These are phyloP conservation scores for Saprolegnia parasitica DNA, from an alignment of 352 stramenopile species.

Conservation along the genomic window DNA sequence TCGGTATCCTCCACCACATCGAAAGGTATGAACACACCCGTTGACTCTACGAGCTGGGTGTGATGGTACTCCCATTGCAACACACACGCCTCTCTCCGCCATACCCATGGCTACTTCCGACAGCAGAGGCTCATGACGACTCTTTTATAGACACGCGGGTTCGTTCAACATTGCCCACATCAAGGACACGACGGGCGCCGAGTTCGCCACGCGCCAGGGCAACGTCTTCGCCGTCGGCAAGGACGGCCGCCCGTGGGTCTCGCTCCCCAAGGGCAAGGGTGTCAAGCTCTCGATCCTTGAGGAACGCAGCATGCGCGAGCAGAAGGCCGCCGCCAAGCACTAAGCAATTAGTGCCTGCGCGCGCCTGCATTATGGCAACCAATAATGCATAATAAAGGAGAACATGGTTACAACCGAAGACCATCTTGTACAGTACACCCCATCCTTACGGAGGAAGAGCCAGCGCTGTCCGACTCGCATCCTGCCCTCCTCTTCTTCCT, in stretches of 20 bases:
- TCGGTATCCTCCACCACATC: constrained; percentile 96
- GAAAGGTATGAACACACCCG: constrained; percentile 92
- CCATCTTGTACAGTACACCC: not conserved
- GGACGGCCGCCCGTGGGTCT: constrained; percentile 88
- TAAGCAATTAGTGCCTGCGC: constrained; percentile 18
- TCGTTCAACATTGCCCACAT: constrained; percentile 99
- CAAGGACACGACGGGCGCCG: constrained; percentile 96
- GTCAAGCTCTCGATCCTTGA: constrained; percentile 99
- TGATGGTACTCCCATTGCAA: constrained; percentile 42
- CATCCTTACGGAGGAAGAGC: too few relatives aligned
- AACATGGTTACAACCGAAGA: constrained; percentile 20
- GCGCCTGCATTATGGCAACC: not conserved
- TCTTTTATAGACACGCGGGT: constrained; percentile 90
- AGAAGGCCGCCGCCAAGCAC: constrained; percentile 36
- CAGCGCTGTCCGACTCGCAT: too few relatives aligned
- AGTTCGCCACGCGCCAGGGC: constrained; percentile 95
- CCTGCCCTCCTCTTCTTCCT: not conserved
- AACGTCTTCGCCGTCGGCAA: constrained; percentile 98
- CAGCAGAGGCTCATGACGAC: constrained; percentile 32
- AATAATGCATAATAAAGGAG: constrained; percentile 26
- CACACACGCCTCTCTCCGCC: not conserved
- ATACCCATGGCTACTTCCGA: not conserved
- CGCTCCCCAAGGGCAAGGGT: constrained; percentile 97
- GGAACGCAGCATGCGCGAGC: constrained; percentile 79
- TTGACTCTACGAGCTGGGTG: constrained; percentile 85